Conservation (phyloP, 2,329 filamentous ascomycete genomes). For the Colletotrichum sp. region DNA sequence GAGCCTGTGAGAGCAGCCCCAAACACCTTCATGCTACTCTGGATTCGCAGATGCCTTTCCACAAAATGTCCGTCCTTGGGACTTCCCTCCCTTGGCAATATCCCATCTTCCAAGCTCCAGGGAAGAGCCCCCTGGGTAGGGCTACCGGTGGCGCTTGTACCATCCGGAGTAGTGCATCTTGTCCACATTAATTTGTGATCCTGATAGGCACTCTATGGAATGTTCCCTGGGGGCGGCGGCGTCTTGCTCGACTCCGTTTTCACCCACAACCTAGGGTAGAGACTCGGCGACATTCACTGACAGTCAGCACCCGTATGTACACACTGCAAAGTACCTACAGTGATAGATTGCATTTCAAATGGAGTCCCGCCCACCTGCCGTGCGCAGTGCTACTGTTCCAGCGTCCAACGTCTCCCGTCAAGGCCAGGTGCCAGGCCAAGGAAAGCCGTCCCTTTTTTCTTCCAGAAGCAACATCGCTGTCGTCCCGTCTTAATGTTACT, state of each 20-base stretch:
- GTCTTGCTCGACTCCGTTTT: neutral
- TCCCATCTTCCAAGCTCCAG: neutral
- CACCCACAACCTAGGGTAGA: neutral
- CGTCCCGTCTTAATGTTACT: constrained; percentile 2
- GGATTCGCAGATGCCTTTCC: neutral
- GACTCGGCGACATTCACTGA: neutral
- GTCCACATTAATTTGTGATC: neutral
- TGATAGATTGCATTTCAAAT: neutral
- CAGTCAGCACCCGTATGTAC: neutral
- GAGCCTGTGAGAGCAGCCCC: neutral
- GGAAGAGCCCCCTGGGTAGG: neutral
- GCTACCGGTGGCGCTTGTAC: neutral
- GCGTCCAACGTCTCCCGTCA: neutral
- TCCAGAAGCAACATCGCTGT: neutral
- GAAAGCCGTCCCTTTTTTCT: neutral
- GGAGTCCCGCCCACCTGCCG: neutral
- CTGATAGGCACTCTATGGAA: neutral
- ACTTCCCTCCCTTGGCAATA: neutral
- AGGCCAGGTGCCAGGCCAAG: neutral
- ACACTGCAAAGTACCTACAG: neutral
- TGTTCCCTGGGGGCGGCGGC: neutral
- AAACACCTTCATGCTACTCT: neutral
- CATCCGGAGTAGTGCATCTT: neutral
- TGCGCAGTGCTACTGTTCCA: neutral
- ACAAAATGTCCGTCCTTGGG: neutral